A percentile compares a stretch with the other conserved stretches of the same genome.
These are phyloP conservation scores for Scenedesmus sp. DNA, from an alignment of 163 green algal genomes.

Conservation along the genomic window DNA sequence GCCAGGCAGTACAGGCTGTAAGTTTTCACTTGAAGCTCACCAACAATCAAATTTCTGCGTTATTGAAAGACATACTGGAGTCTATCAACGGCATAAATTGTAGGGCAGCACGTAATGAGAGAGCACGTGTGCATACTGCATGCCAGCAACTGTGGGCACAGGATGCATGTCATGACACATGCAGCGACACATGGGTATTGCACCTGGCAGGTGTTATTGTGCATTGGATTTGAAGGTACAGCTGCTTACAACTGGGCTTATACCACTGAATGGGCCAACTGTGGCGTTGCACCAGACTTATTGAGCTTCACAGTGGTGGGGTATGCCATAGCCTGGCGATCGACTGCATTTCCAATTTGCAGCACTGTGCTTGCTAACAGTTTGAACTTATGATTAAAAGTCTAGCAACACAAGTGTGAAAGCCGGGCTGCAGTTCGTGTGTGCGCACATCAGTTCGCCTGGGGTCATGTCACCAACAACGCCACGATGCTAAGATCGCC, in stretches of 20 bases:
- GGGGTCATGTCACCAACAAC: neutral
- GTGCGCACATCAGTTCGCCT: neutral
- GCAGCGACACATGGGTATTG: neutral
- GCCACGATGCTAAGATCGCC: neutral
- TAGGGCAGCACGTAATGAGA: neutral
- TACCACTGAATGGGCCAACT: too few relatives aligned
- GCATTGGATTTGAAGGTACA: too few relatives aligned
- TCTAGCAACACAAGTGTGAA: neutral
- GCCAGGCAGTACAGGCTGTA: conserved; percentile 1
- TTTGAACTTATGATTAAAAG: neutral
- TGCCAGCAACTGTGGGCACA: neutral
- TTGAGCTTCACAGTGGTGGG: neutral
- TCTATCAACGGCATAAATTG: too few relatives aligned
- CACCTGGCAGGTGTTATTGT: neutral
- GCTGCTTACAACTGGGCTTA: too few relatives aligned
- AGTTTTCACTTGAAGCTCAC: too few relatives aligned
- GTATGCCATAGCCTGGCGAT: neutral
- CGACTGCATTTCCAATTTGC: neutral
- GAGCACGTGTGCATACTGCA: too few relatives aligned
- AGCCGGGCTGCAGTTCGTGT: neutral
- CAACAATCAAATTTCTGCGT: too few relatives aligned
- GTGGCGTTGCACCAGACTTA: neutral
- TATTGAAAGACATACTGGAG: too few relatives aligned
- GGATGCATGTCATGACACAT: neutral
- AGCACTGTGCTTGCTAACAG: neutral